Base-by-base conservation (phyloP, 2,329 filamentous ascomycete genomes). In the Pseudonectria buxi region DNA sequence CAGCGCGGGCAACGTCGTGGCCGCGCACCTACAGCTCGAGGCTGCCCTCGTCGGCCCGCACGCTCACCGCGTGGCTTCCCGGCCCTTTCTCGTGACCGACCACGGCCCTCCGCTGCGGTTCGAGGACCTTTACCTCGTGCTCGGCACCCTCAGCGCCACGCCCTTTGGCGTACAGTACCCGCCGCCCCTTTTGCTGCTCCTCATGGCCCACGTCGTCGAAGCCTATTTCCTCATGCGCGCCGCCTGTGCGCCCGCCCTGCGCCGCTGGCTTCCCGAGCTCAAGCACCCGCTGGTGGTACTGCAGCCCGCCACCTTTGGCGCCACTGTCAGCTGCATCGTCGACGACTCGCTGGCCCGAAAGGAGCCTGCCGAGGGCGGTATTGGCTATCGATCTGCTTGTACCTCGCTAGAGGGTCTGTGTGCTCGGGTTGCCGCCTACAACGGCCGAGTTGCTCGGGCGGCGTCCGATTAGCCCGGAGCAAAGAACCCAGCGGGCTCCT, bases 21-120 rank as follows among this genome's bases (percentile, higher is more conserved):
- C 75, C 13, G 71, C 66, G 4, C 72, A 78, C 44, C 58, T 76
- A 4, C 57, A 66, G 15, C 71, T 72, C 51, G 72, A 76, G 51
- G 62, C 65, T 13, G 68, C 68, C 6, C 62, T 78, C 1, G 44
- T 71, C 22, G 55, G 61, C 15, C 54, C 58, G 13, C 55, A 62
- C 29, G 53, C 42, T 4, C 30, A 44, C 43, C 36, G 51, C 53
- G 53, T 65, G 49, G 61, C 63, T 9, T 72, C 70, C 18, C 60
- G 67, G 25, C 62, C 71, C 11, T 76, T 71, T 47, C 50, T 64
- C 26, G 62, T 78, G 14, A 72, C 68, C 3, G 73, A 77, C 32
- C 59, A 57, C 1, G 71, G 69, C 18, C 63, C 67, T 4, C 62
- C 71, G 24, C 50, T 62, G 6, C 41, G 55, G 6, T 69, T 62